Percentiles rank a stretch among this genome's conserved stretches.
phyloP scores from a whole-genome alignment of 345 rosid species.

The Ceriops tagal region DNA sequence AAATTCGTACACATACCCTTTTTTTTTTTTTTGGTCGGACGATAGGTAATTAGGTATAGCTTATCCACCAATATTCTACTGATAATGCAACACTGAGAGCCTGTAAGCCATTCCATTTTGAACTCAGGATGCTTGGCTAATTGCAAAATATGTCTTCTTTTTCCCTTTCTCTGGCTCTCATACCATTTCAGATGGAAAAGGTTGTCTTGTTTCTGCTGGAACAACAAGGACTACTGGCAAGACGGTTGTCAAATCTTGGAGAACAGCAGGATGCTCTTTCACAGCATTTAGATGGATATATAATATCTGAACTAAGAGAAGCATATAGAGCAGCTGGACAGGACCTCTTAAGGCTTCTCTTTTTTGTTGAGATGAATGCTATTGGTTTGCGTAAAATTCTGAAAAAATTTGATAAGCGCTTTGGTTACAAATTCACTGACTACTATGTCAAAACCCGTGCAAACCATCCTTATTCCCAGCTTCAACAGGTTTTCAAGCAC shows the following conservation, averaged over 20 bases:
- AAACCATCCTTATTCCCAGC: slow-evolving; percentile 96
- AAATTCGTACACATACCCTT: no score
- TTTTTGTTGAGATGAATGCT: slow-evolving; percentile 82
- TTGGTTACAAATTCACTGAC: slow-evolving; percentile 85
- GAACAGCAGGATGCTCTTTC: slow-evolving; percentile 58
- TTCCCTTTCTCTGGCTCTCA: not conserved
- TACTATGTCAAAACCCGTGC: slow-evolving; percentile 91
- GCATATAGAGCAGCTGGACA: slow-evolving; percentile 69
- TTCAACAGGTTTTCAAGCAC: slow-evolving; percentile 96
- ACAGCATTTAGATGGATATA: slow-evolving; percentile 58
- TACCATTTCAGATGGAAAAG: slow-evolving; percentile 70
- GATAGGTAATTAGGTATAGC: no score
- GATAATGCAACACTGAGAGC: no score
- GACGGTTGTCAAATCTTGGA: slow-evolving; percentile 56
- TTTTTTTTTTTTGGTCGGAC: no score
- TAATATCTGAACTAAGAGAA: slow-evolving; percentile 60
- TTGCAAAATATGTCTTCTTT: not conserved
- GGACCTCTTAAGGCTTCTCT: slow-evolving; percentile 75
- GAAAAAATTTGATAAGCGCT: slow-evolving; percentile 91
- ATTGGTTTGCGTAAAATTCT: slow-evolving; percentile 88
- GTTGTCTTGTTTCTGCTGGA: slow-evolving; percentile 85
- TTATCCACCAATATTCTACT: no score
- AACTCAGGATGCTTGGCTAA: not conserved
- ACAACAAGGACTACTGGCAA: slow-evolving; percentile 82
- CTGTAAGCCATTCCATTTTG: no score